Evolutionary conservation across 108 stramenopile genomes (phyloP), one percentile per base, ranked within the genome.

Genomic region (Seminavis robusta): DNA sequence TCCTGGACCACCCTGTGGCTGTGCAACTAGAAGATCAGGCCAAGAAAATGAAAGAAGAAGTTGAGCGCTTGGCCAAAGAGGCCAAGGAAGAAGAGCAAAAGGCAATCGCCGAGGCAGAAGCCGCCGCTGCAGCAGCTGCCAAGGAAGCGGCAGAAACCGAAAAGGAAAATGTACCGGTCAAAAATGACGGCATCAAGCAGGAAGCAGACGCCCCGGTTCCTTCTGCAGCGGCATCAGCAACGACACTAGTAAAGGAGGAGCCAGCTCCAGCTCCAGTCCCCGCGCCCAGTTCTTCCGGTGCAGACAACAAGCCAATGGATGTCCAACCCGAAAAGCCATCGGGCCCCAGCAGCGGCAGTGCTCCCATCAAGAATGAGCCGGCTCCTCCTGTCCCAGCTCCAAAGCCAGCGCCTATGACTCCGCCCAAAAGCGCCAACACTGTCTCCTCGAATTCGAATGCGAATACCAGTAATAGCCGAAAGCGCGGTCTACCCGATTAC

Each of bases 1-100:
- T 93, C 29, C 83, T 85, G 3, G 76, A 83, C 42, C 92, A 93
- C 56, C 88, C 92, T 1, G 75, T 89, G 32, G 67, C 80, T 25
- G 64, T 67, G 38, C 42, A 70, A 23, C 69, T 93, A 5, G 63
- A 64, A 34, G 23, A 62, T 4, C 51, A 71, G 44, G 54, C 57
- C 9, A 49, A 59, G 6, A 27, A 50, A 20, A 42, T 71, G 6
- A 33, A 52, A 5, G 54, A 63, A n/a, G n/a, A n/a, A n/a, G n/a
- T n/a, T n/a, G n/a, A n/a, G n/a, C n/a, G n/a, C n/a, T n/a, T n/a
- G n/a, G n/a, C n/a, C n/a, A n/a, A n/a, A n/a, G n/a, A n/a, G 30
- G 48, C 43, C 1, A 57, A 49, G 10, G 29, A 23, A 7, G 55
- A 10, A 37, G 11, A 31, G 15, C 34, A 63, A 42, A 47, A 63